Evolutionary conservation across 2,329 filamentous ascomycete species (phyloP).

Genomic region (Fusarium sp.): DNA sequence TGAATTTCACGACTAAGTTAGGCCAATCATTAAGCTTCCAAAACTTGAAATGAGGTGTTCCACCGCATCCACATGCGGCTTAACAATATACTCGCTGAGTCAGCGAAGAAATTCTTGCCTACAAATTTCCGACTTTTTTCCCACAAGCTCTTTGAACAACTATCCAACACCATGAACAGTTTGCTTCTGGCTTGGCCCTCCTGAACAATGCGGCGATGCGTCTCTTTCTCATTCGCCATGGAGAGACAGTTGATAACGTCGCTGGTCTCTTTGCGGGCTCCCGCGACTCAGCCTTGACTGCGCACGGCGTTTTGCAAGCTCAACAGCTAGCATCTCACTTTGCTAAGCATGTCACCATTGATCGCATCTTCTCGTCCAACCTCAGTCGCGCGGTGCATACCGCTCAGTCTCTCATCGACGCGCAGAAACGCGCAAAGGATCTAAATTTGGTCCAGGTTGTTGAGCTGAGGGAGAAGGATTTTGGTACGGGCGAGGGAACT

Average conservation of each 20-base stretch:
- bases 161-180: conserved; percentile 42
- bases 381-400: conserved; percentile 80
- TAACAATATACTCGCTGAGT: conserved; percentile 27
- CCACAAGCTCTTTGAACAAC: background rate
- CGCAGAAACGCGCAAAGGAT: conserved; percentile 57
- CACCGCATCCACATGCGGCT: background rate
- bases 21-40: conserved; percentile 19
- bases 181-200: conserved; percentile 34
- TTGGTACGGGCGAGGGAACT: conserved; percentile 77
- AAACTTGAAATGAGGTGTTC: background rate
- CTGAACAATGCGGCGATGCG: conserved; percentile 52
- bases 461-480: conserved; percentile 79
- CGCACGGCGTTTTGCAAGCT: conserved; percentile 85
- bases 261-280: conserved; percentile 82
- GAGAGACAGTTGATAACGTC: conserved; percentile 91
- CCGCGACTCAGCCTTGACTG: conserved; percentile 83
- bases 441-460: conserved; percentile 43
- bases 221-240: conserved; percentile 85
- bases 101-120: conserved; percentile 22
- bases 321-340: conserved; percentile 77
- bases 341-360: conserved; percentile 57
- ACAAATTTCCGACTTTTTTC: conserved; percentile 43
- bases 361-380: conserved; percentile 82
- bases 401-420: conserved; percentile 73
- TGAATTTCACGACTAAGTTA: conserved; percentile 32